phyloP scores from a whole-genome alignment of 176 grass and related monocot genomes.

The Paspalum vaginatum region DNA sequence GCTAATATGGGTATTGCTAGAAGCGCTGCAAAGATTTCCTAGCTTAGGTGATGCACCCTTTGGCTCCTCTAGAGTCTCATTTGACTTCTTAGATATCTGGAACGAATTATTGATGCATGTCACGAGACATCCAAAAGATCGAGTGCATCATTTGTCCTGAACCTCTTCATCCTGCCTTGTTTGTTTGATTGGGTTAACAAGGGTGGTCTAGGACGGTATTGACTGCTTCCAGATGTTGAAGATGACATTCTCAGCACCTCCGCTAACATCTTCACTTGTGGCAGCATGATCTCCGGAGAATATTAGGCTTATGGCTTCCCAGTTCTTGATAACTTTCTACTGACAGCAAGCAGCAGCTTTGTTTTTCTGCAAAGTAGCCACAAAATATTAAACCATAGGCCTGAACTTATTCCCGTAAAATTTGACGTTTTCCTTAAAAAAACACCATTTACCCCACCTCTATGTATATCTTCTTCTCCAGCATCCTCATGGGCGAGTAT shows the following conservation, averaged over 20 bases:
- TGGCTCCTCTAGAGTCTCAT: slow-evolving; percentile 30
- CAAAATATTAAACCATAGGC: slow-evolving; percentile 22
- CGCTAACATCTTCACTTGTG: slow-evolving; percentile 34
- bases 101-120: slow-evolving; percentile 45
- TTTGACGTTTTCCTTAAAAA: background rate
- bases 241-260: slow-evolving; percentile 43
- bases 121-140: slow-evolving; percentile 41
- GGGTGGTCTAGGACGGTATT: background rate
- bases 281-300: slow-evolving; percentile 40
- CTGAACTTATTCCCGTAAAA: background rate
- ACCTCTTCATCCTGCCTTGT: slow-evolving; percentile 18
- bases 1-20: slow-evolving; percentile 39
- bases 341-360: slow-evolving; percentile 35
- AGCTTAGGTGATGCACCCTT: slow-evolving; percentile 1
- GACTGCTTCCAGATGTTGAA: slow-evolving; percentile 43
- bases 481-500: slow-evolving; percentile 35
- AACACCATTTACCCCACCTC: slow-evolving; percentile 12
- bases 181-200: background rate
- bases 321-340: slow-evolving; percentile 34
- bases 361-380: slow-evolving; percentile 40
- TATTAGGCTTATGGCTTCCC: slow-evolving; percentile 38
- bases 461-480: slow-evolving; percentile 31
- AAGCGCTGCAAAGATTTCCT: slow-evolving; percentile 40
- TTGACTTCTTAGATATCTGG: slow-evolving; percentile 34
- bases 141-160: slow-evolving; percentile 33